A percentile compares a stretch with the other conserved stretches of the same genome.
These are phyloP conservation scores for Hirschioporus abietinus DNA, from an alignment of 768 basidiomycete species.

Conservation along the genomic window DNA sequence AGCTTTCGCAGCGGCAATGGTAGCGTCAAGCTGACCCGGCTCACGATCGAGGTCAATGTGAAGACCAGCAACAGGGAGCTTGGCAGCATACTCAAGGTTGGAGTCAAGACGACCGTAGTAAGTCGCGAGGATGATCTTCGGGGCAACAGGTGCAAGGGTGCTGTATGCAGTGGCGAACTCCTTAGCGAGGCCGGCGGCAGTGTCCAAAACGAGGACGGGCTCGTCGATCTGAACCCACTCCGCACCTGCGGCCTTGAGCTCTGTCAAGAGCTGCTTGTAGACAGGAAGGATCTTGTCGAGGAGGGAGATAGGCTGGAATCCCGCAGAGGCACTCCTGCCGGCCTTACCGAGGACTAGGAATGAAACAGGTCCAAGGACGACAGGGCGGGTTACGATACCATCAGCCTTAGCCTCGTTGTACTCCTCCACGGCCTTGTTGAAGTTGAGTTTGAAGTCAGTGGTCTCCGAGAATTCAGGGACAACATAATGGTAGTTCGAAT, in stretches of 20 bases:
- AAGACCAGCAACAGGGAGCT: slow-evolving; percentile 89
- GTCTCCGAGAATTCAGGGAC: slow-evolving; percentile 91
- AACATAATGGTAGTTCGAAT: slow-evolving; percentile 98
- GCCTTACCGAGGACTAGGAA: slow-evolving; percentile 93
- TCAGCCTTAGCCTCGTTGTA: slow-evolving; percentile 91
- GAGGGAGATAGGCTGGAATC: slow-evolving; percentile 88
- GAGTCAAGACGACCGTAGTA: slow-evolving; percentile 96
- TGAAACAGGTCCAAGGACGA: slow-evolving; percentile 91
- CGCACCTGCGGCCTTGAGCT: slow-evolving; percentile 90
- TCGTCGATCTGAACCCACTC: slow-evolving; percentile 97
- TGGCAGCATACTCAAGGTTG: slow-evolving; percentile 82
- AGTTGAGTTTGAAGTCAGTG: slow-evolving; percentile 90
- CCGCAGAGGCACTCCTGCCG: slow-evolving; percentile 71
- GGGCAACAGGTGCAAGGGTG: slow-evolving; percentile 74
- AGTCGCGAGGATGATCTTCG: slow-evolving; percentile 91
- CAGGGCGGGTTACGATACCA: slow-evolving; percentile 90
- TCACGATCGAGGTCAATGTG: slow-evolving; percentile 98
- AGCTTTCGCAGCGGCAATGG: slow-evolving; percentile 76
- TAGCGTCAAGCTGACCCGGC: slow-evolving; percentile 79
- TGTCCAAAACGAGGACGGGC: slow-evolving; percentile 91
- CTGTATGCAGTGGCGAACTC: slow-evolving; percentile 78
- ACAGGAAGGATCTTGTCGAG: slow-evolving; percentile 86
- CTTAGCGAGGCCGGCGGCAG: slow-evolving; percentile 67
- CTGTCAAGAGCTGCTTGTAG: slow-evolving; percentile 84
- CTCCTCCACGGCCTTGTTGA: slow-evolving; percentile 93